Conservation (phyloP, 148 eudicot genomes). For the Camellia granthamiana region DNA sequence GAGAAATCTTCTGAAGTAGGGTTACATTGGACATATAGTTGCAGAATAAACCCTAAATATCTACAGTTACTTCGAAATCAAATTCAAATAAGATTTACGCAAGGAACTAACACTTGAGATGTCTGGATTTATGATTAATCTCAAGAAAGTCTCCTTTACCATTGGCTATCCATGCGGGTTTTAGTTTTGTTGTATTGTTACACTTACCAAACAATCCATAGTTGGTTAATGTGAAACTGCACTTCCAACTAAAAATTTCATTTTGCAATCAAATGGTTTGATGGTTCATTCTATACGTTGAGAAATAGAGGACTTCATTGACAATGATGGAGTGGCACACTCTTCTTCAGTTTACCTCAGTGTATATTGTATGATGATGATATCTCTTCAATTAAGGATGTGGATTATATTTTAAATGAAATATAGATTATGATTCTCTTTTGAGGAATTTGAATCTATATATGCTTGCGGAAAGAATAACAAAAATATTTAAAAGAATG, state of each 20-base stretch:
- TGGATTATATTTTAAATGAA: background rate
- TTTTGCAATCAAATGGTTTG: background rate
- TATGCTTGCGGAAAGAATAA: conserved; percentile 1
- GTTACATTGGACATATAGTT: too few relatives aligned
- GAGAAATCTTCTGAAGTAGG: too few relatives aligned
- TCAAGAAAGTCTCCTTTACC: too few relatives aligned
- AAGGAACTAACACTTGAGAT: too few relatives aligned
- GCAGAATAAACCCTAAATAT: too few relatives aligned
- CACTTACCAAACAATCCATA: too few relatives aligned
- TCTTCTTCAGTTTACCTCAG: background rate
- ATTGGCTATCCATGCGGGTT: too few relatives aligned
- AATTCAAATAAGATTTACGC: too few relatives aligned
- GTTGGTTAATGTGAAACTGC: background rate
- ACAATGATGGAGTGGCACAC: background rate
- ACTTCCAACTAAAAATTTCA: background rate
- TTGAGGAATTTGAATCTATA: conserved; percentile 5
- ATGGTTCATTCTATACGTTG: background rate
- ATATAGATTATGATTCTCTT: conserved; percentile 7
- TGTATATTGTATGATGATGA: background rate
- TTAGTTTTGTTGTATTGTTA: background rate
- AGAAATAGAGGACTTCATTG: background rate
- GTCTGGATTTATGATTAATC: too few relatives aligned
- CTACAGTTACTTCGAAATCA: too few relatives aligned
- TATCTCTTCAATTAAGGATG: background rate
- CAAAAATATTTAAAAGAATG: background rate